Base-by-base conservation (phyloP, 1,284 basidiomycete species). In the Fomitopsis schrenkii region DNA sequence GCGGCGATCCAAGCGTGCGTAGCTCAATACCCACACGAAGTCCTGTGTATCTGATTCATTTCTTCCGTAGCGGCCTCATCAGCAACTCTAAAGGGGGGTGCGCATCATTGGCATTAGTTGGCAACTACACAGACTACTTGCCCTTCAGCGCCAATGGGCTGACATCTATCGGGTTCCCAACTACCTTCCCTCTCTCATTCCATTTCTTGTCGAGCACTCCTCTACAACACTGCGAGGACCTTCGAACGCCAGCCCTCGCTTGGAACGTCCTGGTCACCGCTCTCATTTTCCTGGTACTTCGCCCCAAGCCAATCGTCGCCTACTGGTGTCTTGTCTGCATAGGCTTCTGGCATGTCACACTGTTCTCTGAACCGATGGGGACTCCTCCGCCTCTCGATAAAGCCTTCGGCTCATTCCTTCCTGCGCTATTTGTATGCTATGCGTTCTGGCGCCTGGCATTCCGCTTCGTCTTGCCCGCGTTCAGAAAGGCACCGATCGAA, bases 311-410 rank as follows among this genome's bases (percentile, higher is more conserved):
- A 2, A 82, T 93, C 64, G 79, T 92, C 33, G 76, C 85, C 5
- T 93, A 83, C 75, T 92, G 89, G 90, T 88, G 82, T 62, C 77
- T 95, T 17, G 84, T 94, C 2, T 93, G 87, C 76, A 87, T 95
- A 52, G 94, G 94, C 0, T 95, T 86, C 72, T 95, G 94, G 94
- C 93, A 96, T 67, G 80, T 94, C 61, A 80, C 84, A 1, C 80
- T 95, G 30, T 93, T 93, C 66, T 91, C 90, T 1, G 90, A 95
- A 70, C 91, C 92, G 1, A 83, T 82, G 35, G 79, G 78, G 2
- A 83, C 81, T 28, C 92, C 91, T 8, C 92, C 90, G 28, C 77
- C 80, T 19, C 75, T 95, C 57, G 85, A 89, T 58, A 77, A 77
- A 9, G 90, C 85, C 3, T 92, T 95, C 66, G 85, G 82, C 33